Base-by-base conservation (phyloP, 2,329 filamentous ascomycete species). In the Fusarium sterilihyphosum region DNA sequence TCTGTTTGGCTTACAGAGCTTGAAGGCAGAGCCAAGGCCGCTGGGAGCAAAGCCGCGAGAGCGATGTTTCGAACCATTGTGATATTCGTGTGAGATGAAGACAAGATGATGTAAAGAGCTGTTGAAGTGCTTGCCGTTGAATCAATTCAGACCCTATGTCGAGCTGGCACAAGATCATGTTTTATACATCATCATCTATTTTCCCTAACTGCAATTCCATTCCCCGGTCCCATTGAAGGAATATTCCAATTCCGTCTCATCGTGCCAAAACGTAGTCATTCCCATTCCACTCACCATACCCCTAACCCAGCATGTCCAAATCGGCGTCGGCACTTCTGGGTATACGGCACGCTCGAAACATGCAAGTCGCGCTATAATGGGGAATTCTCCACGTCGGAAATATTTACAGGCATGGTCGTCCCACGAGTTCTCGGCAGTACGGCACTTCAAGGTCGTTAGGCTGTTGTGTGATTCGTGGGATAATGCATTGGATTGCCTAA, bases 81-180 rank as follows among this genome's bases (percentile, higher is more conserved):
- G 50, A 8, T 38, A 22, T 26, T 6, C 13, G 33, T 26, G 18
- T 20, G 9, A 16, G n/a, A 26, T 14, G 3, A 31, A 31, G 26
- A 0, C 20, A 53, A 37, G n/a, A 26, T 2, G 17, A 22, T 2
- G n/a, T 5, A 0, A 22, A 22, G 33, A 22, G 18, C 0, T 38
- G 13, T 5, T 17, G 13, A 16, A 22, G 0, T 22, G n/a, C 10
- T 38, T 26, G 50, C 0, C 10, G 24, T 38, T 26, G 17, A 37
- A 37, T 37, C 35, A 37, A 37, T 18, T 37, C 35, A 10, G 17
- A 37, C 35, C 4, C 35, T 17, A 37, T 5, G 2, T 54, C 10
- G 2, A 17, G 13, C 2, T 12, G n/a, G n/a, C 18, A 26, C 1
- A 17, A 20, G 6, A 17, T 54, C 33, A 38, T 26, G n/a, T 16